Percentiles rank a stretch among this genome's conserved stretches.
These are phyloP conservation scores for Coelastrella sp. DNA, from an alignment of 139 green algal species.

Conservation along the genomic window DNA sequence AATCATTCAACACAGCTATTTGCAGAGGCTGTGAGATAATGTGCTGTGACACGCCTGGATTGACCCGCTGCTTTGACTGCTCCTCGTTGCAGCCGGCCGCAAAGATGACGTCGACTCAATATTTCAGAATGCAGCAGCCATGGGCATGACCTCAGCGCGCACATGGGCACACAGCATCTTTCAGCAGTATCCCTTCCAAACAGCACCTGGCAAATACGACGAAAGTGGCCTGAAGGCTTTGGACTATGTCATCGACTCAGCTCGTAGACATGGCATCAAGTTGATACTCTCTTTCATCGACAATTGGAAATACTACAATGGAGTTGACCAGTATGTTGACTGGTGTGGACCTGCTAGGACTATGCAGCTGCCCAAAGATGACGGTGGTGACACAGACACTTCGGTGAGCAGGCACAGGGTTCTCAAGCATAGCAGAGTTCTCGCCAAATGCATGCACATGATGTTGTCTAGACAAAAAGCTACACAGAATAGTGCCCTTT, in stretches of 20 bases:
- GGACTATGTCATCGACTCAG: slow-evolving; percentile 78
- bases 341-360: slow-evolving; percentile 23
- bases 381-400: slow-evolving; percentile 25
- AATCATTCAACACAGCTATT: neutral
- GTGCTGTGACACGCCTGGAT: neutral
- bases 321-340: slow-evolving; percentile 59
- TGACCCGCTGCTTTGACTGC: neutral
- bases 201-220: slow-evolving; percentile 51
- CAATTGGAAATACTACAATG: slow-evolving; percentile 83
- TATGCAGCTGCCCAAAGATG: neutral
- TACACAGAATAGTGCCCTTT: no score
- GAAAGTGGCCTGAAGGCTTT: slow-evolving; percentile 53
- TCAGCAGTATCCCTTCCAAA: slow-evolving; percentile 68
- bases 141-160: slow-evolving; percentile 74
- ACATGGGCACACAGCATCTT: slow-evolving; percentile 78
- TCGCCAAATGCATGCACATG: neutral
- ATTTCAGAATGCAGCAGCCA: slow-evolving; percentile 51
- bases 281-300: slow-evolving; percentile 80
- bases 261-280: slow-evolving; percentile 59
- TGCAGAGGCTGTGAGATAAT: neutral
- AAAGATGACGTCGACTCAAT: slow-evolving; percentile 47
- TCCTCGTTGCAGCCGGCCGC: slow-evolving; percentile 19
- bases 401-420: neutral
- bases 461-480: neutral
- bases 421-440: no score